These are phyloP conservation scores for Endothia cerciana DNA, from an alignment of 2,329 filamentous ascomycete species.

Conservation along the genomic window DNA sequence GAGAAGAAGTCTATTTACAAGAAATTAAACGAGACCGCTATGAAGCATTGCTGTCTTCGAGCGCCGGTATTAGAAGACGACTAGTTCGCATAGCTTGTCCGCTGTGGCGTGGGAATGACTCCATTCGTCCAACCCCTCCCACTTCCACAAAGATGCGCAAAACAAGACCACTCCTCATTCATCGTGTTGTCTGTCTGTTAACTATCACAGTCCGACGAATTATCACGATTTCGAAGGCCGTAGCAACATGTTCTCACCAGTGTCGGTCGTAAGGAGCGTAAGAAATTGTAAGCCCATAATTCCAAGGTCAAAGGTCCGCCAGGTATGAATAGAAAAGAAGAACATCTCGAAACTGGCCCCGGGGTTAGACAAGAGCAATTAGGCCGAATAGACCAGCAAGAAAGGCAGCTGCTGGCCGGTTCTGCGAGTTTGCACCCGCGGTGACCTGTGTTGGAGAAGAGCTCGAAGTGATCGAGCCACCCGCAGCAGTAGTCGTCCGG, in stretches of 20 bases:
- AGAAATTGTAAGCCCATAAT: conserved; percentile 20
- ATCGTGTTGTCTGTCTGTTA: not conserved
- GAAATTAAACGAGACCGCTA: conserved; percentile 18
- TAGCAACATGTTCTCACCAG: not conserved
- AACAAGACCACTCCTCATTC: not conserved
- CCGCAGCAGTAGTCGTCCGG: conserved; percentile 32
- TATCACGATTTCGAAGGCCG: conserved; percentile 5
- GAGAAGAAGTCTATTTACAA: conserved; percentile 12
- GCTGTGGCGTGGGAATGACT: not conserved
- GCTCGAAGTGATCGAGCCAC: conserved; percentile 27
- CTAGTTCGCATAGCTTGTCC: conserved; percentile 2
- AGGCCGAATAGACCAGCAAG: conserved; percentile 45
- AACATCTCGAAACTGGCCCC: too few species aligned
- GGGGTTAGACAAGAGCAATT: conserved; percentile 41
- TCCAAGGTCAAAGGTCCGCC: not conserved
- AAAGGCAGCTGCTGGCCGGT: conserved; percentile 41
- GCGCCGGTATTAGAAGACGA: conserved; percentile 9
- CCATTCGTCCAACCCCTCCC: not conserved
- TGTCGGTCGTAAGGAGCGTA: conserved; percentile 22
- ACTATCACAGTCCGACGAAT: not conserved
- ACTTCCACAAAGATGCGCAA: not conserved
- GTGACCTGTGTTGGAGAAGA: conserved; percentile 35
- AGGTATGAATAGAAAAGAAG: not conserved
- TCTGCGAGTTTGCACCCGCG: conserved; percentile 39
- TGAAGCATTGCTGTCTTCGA: conserved; percentile 10